Conservation (phyloP, 345 rosid species). For the Bretschneidera sinensis region DNA sequence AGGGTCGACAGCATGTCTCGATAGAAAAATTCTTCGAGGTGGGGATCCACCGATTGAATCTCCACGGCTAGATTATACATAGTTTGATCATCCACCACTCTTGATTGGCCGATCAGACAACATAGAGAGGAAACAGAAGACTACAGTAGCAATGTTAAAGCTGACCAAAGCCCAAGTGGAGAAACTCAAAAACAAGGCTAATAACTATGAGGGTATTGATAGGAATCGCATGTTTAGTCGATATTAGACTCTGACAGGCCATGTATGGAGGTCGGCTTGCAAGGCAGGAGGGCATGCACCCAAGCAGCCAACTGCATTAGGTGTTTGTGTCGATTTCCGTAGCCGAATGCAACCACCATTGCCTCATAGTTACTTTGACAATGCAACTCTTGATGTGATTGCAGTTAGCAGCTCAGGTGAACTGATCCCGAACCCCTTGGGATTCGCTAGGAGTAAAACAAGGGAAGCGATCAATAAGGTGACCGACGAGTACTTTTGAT, state of each 20-base stretch:
- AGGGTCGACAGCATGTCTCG: constrained; percentile 28
- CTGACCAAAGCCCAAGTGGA: constrained; percentile 40
- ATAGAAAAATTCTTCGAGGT: constrained; percentile 35
- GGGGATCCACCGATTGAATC: constrained; percentile 24
- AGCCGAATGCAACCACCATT: too few species aligned
- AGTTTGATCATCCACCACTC: constrained; percentile 42
- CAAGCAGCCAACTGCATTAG: constrained; percentile 45
- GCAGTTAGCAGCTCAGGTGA: too few species aligned
- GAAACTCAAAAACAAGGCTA: constrained; percentile 33
- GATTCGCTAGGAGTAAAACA: too few species aligned
- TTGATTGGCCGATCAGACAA: constrained; percentile 35
- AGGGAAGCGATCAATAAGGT: too few species aligned
- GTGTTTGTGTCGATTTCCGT: too few species aligned
- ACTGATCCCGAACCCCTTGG: too few species aligned
- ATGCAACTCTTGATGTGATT: too few species aligned
- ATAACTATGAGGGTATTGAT: too few species aligned
- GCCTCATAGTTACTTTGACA: too few species aligned
- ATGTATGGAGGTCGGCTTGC: constrained; percentile 27
- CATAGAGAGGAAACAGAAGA: constrained; percentile 40
- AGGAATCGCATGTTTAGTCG: too few species aligned
- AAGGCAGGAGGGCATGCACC: constrained; percentile 28
- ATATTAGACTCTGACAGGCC: constrained; percentile 30
- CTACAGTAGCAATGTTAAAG: constrained; percentile 38
- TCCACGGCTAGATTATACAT: constrained; percentile 26
- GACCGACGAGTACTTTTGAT: too few species aligned